These are phyloP conservation scores for Exophiala xenobiotica DNA, from an alignment of 2,329 filamentous ascomycete genomes.

Conservation along the genomic window DNA sequence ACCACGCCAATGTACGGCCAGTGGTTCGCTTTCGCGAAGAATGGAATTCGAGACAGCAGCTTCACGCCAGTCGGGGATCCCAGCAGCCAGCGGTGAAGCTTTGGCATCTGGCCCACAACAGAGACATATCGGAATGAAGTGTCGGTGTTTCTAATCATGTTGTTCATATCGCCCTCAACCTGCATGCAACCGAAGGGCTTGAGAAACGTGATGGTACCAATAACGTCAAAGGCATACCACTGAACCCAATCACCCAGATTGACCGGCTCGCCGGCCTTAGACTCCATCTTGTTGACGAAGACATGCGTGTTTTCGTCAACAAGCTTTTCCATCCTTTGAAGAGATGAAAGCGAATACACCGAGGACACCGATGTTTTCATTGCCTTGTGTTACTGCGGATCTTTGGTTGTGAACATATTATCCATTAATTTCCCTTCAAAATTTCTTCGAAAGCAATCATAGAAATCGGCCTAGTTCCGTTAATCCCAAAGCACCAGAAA, in stretches of 20 bases:
- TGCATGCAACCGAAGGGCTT: background rate
- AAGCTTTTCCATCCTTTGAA: constrained; percentile 49
- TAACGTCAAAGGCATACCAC: constrained; percentile 8
- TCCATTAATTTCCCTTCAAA: constrained; percentile 9
- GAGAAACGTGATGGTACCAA: constrained; percentile 5
- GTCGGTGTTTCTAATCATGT: background rate
- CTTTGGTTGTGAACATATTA: constrained; percentile 8
- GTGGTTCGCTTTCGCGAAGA: too few relatives aligned
- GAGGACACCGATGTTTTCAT: constrained; percentile 40
- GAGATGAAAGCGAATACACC: constrained; percentile 48
- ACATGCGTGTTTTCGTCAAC: constrained; percentile 38
- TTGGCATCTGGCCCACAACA: background rate
- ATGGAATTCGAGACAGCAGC: too few relatives aligned
- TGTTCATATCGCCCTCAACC: background rate
- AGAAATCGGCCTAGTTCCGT: constrained; percentile 66
- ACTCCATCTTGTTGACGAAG: constrained; percentile 5
- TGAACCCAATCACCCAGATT: constrained; percentile 35
- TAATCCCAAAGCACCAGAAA: background rate
- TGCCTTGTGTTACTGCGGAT: constrained; percentile 3
- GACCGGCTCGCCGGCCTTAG: constrained; percentile 6
- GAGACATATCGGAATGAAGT: background rate
- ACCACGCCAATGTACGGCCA: too few relatives aligned
- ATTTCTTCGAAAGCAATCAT: constrained; percentile 65
- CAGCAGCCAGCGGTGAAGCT: background rate
- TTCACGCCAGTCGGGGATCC: background rate